Conservation (phyloP, 2,329 filamentous ascomycete species). For the Penicillium palitans region DNA sequence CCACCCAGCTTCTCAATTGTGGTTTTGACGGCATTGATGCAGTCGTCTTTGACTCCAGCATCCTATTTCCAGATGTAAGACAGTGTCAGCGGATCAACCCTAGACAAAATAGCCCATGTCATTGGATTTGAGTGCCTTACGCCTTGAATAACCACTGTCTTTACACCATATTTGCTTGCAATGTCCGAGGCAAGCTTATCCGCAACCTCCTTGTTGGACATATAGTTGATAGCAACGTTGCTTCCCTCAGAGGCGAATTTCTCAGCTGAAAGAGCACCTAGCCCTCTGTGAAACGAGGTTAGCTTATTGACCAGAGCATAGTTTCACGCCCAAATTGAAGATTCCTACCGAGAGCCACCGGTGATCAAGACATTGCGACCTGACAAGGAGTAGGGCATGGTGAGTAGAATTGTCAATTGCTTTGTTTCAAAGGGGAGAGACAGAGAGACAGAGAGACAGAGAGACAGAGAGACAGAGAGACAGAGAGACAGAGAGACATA, state of each 20-base stretch:
- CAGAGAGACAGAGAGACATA: neutral
- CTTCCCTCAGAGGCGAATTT: constrained; percentile 68
- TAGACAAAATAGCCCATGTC: neutral
- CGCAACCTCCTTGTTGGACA: constrained; percentile 61
- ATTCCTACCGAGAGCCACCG: constrained; percentile 60
- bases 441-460: neutral
- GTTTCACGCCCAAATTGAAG: neutral
- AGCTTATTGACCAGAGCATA: neutral
- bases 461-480: neutral
- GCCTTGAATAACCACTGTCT: constrained; percentile 60
- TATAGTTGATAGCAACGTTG: constrained; percentile 74
- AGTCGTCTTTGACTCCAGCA: constrained; percentile 60
- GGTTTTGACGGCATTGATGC: constrained; percentile 59
- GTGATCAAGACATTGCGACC: constrained; percentile 65
- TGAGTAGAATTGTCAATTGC: neutral
- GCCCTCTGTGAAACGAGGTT: constrained; percentile 54
- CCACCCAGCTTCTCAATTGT: constrained; percentile 63
- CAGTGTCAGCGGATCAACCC: constrained; percentile 8
- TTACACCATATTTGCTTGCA: constrained; percentile 51
- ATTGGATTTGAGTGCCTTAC: constrained; percentile 40
- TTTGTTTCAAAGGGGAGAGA: neutral
- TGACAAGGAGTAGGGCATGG: constrained; percentile 64
- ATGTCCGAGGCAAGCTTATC: constrained; percentile 59
- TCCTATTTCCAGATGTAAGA: constrained; percentile 48
- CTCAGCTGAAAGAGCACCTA: constrained; percentile 67